Conservation (phyloP, 2,329 filamentous ascomycete genomes). For the Colletotrichum truncatum region DNA sequence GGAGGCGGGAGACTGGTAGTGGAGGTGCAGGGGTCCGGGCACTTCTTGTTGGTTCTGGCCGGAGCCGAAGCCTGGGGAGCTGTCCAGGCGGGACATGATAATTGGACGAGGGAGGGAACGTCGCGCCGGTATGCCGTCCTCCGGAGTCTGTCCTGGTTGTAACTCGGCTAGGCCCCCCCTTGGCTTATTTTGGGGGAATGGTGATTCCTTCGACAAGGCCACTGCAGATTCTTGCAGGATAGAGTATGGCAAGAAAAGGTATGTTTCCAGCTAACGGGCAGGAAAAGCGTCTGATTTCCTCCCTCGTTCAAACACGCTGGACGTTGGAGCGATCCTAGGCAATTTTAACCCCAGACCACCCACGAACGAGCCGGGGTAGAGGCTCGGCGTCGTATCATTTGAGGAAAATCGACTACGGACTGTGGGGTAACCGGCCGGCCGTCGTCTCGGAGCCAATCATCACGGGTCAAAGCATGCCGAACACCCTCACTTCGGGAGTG, state of each 20-base stretch:
- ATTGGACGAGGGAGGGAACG: conserved; percentile 4
- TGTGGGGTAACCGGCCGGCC: conserved; percentile 26
- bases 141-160: not conserved
- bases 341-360: conserved; percentile 29
- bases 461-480: conserved; percentile 22
- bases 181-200: not conserved
- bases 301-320: not conserved
- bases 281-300: not conserved
- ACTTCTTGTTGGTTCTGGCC: not conserved
- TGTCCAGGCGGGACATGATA: conserved; percentile 2
- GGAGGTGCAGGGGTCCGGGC: conserved; percentile 30
- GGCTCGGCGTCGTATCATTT: conserved; percentile 22
- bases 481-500: conserved; percentile 4
- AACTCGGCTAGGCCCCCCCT: not conserved
- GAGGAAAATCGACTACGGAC: conserved; percentile 26
- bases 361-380: conserved; percentile 5
- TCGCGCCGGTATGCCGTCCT: conserved; percentile 23
- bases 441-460: conserved; percentile 18
- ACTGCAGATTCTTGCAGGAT: too few relatives aligned
- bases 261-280: not conserved
- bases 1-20: conserved; percentile 40
- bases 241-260: too few relatives aligned
- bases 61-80: not conserved
- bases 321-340: not conserved
- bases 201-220: not conserved